These are phyloP conservation scores for Populus tremula DNA, from an alignment of 345 rosid species.

Conservation along the genomic window DNA sequence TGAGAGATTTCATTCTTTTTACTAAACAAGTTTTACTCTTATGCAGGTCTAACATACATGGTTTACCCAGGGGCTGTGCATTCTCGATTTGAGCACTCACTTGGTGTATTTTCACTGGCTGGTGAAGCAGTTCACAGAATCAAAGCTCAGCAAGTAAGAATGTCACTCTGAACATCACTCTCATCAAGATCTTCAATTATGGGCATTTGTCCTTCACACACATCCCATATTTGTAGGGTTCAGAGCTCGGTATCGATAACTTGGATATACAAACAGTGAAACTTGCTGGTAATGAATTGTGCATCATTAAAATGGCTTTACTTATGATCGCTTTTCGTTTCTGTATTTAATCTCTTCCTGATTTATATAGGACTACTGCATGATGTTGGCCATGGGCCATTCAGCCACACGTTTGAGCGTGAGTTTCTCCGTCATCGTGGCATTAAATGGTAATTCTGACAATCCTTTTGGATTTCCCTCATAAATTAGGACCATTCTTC, in stretches of 20 bases:
- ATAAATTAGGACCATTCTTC: not conserved
- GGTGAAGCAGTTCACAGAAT: conserved; percentile 22
- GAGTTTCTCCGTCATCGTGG: conserved; percentile 22
- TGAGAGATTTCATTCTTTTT: not conserved
- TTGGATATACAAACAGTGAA: conserved; percentile 26
- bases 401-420: conserved; percentile 31
- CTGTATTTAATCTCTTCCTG: not conserved
- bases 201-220: not conserved
- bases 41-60: conserved; percentile 32
- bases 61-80: conserved; percentile 37
- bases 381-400: conserved; percentile 37
- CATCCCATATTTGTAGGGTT: conserved; percentile 13
- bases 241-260: conserved; percentile 20
- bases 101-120: conserved; percentile 31
- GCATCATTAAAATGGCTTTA: not conserved
- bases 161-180: not conserved
- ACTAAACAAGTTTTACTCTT: not conserved
- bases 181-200: not conserved
- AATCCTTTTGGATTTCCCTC: not conserved
- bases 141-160: conserved; percentile 27
- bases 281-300: conserved; percentile 28
- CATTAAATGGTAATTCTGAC: conserved; percentile 18
- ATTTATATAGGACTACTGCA: conserved; percentile 25
- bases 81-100: conserved; percentile 36
- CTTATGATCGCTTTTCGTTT: not conserved